Percentiles rank a stretch among this genome's conserved stretches.
phyloP scores from a whole-genome alignment of 306 rosid genomes.

The Rosa chinensis region DNA sequence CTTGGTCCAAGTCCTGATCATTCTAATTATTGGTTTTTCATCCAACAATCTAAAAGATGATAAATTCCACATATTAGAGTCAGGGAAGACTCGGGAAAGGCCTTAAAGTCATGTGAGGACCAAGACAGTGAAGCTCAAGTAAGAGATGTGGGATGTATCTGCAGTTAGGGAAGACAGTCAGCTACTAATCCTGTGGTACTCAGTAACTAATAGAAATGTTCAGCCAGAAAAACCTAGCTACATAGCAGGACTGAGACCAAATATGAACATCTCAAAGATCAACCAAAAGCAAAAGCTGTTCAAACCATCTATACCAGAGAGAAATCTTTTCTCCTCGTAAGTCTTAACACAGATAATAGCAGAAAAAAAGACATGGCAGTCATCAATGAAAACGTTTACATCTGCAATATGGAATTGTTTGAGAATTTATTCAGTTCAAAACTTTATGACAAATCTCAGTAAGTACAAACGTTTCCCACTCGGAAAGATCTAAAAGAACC shows the following conservation, averaged over 20 bases:
- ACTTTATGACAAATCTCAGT: not conserved
- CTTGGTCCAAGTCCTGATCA: not conserved
- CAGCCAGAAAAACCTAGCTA: not conserved
- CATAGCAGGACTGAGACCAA: not conserved
- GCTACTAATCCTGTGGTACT: not conserved
- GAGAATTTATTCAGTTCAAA: not conserved
- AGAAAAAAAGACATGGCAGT: not conserved
- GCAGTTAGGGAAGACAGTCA: not conserved
- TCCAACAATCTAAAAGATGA: not conserved
- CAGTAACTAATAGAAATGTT: not conserved
- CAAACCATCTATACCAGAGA: not conserved
- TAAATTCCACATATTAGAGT: not conserved
- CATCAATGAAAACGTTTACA: not conserved
- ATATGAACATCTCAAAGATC: not conserved
- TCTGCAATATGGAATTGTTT: not conserved
- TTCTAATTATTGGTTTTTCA: not conserved
- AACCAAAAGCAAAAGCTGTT: not conserved
- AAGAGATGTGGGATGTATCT: not conserved
- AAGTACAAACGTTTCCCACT: not conserved
- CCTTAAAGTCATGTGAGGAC: not conserved
- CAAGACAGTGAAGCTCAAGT: slow-evolving; percentile 1
- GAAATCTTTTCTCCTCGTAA: not conserved
- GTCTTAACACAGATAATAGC: not conserved
- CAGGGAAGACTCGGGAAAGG: not conserved
- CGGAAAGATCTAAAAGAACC: not conserved